Conservation (phyloP, 139 green algal genomes). For the Micractinium sp. region DNA sequence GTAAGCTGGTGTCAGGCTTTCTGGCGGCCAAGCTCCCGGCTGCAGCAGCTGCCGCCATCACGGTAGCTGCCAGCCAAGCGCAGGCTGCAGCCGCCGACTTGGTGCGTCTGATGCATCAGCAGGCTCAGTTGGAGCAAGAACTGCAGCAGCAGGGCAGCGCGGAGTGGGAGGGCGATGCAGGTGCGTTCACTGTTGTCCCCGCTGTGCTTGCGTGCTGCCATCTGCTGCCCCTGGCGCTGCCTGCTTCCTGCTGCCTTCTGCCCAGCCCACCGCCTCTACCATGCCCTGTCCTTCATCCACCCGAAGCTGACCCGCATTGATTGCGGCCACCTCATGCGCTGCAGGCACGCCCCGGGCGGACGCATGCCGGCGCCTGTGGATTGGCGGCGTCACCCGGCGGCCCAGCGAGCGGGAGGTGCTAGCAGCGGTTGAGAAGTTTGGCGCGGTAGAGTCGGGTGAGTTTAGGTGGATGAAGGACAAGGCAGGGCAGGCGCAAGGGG, state of each 20-base stretch:
- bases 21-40: background rate
- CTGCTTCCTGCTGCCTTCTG: too few relatives aligned
- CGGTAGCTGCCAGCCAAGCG: background rate
- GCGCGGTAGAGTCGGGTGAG: background rate
- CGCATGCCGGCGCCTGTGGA: constrained; percentile 4
- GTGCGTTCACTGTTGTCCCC: background rate
- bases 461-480: too few relatives aligned
- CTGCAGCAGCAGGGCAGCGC: background rate
- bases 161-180: background rate
- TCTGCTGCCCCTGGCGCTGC: too few relatives aligned
- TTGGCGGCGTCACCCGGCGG: background rate
- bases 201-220: background rate
- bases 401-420: background rate
- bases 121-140: background rate
- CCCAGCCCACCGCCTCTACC: too few relatives aligned
- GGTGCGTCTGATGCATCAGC: background rate
- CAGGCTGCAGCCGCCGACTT: background rate
- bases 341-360: background rate
- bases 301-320: background rate
- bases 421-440: background rate
- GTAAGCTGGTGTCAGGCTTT: background rate
- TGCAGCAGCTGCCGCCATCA: background rate
- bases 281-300: background rate
- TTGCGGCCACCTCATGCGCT: background rate
- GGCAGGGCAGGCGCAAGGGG: background rate